Evolutionary conservation across 2,329 filamentous ascomycete species (phyloP).

Genomic region (Cladorrhinum sp.): DNA sequence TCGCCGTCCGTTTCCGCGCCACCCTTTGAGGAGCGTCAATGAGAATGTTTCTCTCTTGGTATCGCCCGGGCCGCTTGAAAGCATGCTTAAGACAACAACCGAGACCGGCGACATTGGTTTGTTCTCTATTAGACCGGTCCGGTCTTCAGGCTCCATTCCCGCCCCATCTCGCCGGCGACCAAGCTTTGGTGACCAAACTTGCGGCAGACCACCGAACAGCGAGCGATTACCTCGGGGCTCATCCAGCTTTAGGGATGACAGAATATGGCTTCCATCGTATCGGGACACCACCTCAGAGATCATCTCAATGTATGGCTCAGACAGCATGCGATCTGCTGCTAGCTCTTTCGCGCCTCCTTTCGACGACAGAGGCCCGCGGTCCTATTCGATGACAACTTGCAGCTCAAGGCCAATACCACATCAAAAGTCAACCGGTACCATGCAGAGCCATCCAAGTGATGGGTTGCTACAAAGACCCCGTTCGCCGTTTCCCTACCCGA

Average conservation of each 20-base stretch:
- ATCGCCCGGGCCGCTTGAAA: conserved; percentile 55
- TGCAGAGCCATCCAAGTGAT: conserved; percentile 46
- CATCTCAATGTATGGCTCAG: conserved; percentile 53
- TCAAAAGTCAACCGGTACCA: conserved; percentile 45
- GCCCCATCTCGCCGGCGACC: conserved; percentile 27
- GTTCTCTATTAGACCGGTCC: conserved; percentile 51
- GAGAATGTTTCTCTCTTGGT: conserved; percentile 43
- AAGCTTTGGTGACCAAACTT: conserved; percentile 31
- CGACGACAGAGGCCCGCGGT: conserved; percentile 45
- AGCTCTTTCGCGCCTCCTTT: conserved; percentile 42
- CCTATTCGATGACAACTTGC: conserved; percentile 54
- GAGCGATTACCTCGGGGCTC: conserved; percentile 33
- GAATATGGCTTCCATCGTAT: conserved; percentile 46
- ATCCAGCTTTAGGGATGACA: conserved; percentile 39
- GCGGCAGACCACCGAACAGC: conserved; percentile 30
- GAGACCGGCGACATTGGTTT: conserved; percentile 64
- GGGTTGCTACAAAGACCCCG: conserved; percentile 49
- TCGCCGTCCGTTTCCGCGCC: conserved; percentile 18
- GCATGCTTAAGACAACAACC: conserved; percentile 64
- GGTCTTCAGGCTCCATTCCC: conserved; percentile 33
- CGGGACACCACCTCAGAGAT: conserved; percentile 54
- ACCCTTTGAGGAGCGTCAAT: conserved; percentile 43
- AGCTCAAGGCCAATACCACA: conserved; percentile 46
- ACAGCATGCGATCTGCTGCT: conserved; percentile 45
- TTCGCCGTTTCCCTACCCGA: conserved; percentile 58